These are phyloP conservation scores for Panicum virgatum DNA, from an alignment of 202 grass and related monocot species.

Conservation along the genomic window DNA sequence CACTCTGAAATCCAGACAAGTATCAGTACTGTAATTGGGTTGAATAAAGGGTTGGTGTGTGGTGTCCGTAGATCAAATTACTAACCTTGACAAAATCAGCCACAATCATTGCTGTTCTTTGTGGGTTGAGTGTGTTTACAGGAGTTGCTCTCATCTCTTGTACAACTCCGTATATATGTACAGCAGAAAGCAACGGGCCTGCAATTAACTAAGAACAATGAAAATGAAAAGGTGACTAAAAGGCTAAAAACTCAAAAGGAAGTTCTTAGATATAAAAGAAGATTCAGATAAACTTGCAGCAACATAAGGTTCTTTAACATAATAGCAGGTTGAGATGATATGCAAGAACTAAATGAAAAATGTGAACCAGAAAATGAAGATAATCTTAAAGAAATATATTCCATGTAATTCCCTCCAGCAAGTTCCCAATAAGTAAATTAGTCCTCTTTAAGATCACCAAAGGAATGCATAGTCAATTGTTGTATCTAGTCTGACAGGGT, in stretches of 20 bases:
- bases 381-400: background rate
- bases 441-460: background rate
- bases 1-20: slow-evolving; percentile 52
- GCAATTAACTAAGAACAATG: slow-evolving; percentile 70
- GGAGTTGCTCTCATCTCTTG: slow-evolving; percentile 96
- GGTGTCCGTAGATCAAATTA: background rate
- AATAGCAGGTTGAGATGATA: background rate
- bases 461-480: background rate
- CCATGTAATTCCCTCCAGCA: background rate
- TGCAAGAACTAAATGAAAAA: background rate
- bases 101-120: slow-evolving; percentile 89
- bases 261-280: background rate
- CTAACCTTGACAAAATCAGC: slow-evolving; percentile 84
- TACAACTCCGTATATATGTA: slow-evolving; percentile 86
- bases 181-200: slow-evolving; percentile 78
- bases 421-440: background rate
- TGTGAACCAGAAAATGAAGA: background rate
- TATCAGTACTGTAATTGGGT: background rate
- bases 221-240: slow-evolving; percentile 21
- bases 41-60: background rate
- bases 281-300: background rate
- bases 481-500: background rate
- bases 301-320: background rate
- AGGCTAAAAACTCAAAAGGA: slow-evolving; percentile 24
- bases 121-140: slow-evolving; percentile 86